These are phyloP conservation scores for Carallia brachiata DNA, from an alignment of 345 rosid genomes.

Conservation along the genomic window DNA sequence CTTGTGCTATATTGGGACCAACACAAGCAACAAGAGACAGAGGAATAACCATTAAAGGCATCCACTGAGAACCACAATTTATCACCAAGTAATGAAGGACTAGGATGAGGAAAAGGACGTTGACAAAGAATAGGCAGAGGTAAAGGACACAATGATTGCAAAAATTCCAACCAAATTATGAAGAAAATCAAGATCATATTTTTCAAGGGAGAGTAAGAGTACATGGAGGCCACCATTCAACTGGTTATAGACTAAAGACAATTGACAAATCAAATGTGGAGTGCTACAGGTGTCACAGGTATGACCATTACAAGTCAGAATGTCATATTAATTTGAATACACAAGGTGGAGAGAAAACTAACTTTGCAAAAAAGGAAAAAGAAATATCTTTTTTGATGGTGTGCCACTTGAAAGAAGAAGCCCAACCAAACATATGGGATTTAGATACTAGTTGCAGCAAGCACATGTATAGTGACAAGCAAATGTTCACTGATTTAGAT, in stretches of 20 bases:
- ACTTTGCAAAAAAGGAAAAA: neutral
- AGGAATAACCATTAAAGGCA: neutral
- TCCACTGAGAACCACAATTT: neutral
- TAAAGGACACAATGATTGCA: neutral
- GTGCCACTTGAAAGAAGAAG: neutral
- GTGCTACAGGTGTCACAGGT: no score
- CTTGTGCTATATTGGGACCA: no score
- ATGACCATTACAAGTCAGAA: no score
- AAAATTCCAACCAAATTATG: neutral
- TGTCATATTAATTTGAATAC: no score
- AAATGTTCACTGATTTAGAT: neutral
- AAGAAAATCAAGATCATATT: neutral
- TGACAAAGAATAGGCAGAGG: neutral
- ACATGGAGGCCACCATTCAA: neutral
- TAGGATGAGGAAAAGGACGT: no score
- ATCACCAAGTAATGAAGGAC: neutral
- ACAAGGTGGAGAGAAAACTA: no score
- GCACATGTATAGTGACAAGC: conserved; percentile 5
- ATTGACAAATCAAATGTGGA: no score
- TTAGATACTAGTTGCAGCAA: neutral
- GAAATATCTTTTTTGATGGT: neutral
- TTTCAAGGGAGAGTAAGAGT: neutral
- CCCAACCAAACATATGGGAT: no score
- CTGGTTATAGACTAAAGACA: neutral
- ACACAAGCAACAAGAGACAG: neutral